Evolutionary conservation across 441 rosid genomes (phyloP).

Genomic region (Dalechampia spathulata): DNA sequence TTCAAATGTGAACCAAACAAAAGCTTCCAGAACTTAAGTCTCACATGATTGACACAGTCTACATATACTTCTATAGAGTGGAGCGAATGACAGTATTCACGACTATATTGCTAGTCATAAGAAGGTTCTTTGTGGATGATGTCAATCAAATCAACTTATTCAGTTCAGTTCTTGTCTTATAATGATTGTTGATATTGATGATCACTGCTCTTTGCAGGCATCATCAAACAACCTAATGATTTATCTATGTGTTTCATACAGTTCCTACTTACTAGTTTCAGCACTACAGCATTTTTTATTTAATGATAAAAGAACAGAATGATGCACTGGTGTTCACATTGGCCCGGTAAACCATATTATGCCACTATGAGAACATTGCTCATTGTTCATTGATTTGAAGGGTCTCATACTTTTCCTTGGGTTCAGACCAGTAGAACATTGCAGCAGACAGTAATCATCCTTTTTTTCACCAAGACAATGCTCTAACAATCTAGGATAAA

Average conservation of each 20-base stretch:
- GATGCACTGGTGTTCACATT: too few species aligned
- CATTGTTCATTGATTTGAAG: neutral
- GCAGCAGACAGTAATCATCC: too few species aligned
- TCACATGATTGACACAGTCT: neutral
- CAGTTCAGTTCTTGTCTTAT: neutral
- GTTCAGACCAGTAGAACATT: neutral
- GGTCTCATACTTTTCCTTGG: neutral
- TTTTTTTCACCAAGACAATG: neutral
- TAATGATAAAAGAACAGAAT: neutral
- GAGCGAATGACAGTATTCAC: neutral
- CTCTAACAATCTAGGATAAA: neutral
- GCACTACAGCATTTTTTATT: neutral
- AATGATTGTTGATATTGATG: neutral
- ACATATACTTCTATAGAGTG: neutral
- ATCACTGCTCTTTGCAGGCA: neutral
- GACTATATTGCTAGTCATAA: neutral
- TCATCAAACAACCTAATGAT: slow-evolving; percentile 1
- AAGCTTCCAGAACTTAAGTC: neutral
- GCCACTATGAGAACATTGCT: neutral
- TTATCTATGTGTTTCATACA: neutral
- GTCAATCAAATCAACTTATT: neutral
- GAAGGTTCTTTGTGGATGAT: neutral
- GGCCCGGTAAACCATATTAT: too few species aligned
- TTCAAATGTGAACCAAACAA: neutral
- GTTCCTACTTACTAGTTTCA: neutral